Base-by-base conservation (phyloP, 176 grass and related monocot genomes). In the Aechmea fasciata region DNA sequence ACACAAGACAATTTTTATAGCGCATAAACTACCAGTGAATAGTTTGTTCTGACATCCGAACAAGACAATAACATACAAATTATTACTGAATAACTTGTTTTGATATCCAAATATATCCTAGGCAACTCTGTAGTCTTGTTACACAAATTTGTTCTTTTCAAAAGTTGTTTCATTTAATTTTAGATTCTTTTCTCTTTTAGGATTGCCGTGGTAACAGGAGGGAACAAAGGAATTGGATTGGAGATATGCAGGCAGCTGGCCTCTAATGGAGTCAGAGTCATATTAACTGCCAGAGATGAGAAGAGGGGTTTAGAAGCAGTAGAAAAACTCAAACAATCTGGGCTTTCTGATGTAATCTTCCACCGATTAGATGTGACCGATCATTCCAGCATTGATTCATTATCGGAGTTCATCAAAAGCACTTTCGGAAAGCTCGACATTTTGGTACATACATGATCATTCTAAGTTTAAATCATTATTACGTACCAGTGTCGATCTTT, bases 351-450 rank as follows among this genome's bases (percentile, higher is more conserved):
- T 71, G 24, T 96, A 23, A 52, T 85, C 26, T 90, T 85, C 76
- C 82, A 96, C 72, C 87, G 80, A 51, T 73, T 96, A 0, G 91
- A 96, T 74, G 70, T 96, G 11, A 64, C 10, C 20, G 67, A 87
- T 47, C 51, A 66, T 18, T 63, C 48, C 9, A 90, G 87, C 22
- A 64, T 49, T 47, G 14, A 68, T 23, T 67, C 78, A 17, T 80
- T 90, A 11, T 78, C 78, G 11, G 63, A 7, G 41, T 73, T 85
- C 50, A 29, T 90, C 8, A 17, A 80, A 12, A 73, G 11, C 9
- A 77, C 64, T 55, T 90, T 81, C 1, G 82, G 87, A 52, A 85
- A 85, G 51, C 87, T 96, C 48, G 91, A 96, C 69, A 87, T 95
- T 47, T 67, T 90, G 81, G 91, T 85, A 84, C 77, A 66, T 9